These are phyloP conservation scores for Euphorbia pulcherrima DNA, from an alignment of 345 rosid species.

Conservation along the genomic window DNA sequence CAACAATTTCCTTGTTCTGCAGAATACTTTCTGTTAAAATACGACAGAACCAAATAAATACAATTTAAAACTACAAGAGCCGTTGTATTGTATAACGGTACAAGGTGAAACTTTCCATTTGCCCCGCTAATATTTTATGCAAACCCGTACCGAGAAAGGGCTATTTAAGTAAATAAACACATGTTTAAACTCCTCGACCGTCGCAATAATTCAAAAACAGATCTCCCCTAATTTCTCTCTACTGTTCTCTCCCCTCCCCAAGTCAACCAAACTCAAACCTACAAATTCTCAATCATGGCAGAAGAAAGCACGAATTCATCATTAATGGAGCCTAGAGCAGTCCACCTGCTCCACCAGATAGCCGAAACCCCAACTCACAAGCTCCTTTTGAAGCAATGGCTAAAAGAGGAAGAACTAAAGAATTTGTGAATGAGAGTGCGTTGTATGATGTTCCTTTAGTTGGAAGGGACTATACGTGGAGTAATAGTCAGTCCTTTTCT, in stretches of 20 bases:
- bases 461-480: too few species aligned
- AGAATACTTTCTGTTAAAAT: too few species aligned
- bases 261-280: background rate
- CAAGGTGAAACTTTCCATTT: too few species aligned
- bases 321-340: conserved; percentile 45
- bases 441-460: too few species aligned
- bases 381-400: conserved; percentile 93
- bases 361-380: conserved; percentile 88
- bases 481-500: too few species aligned
- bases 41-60: too few species aligned
- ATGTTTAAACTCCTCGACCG: conserved; percentile 25
- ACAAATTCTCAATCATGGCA: conserved; percentile 30
- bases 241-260: conserved; percentile 9
- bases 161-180: conserved; percentile 1
- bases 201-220: conserved; percentile 15
- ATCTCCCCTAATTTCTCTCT: too few species aligned
- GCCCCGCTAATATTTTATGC: too few species aligned
- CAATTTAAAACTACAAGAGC: background rate
- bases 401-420: conserved; percentile 86
- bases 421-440: too few species aligned
- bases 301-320: conserved; percentile 44
- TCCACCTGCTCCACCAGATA: conserved; percentile 85
- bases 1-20: too few species aligned
- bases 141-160: conserved; percentile 7
- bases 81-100: too few species aligned